phyloP scores from a whole-genome alignment of 208 protist genomes.

The Trypanosoma mega region DNA sequence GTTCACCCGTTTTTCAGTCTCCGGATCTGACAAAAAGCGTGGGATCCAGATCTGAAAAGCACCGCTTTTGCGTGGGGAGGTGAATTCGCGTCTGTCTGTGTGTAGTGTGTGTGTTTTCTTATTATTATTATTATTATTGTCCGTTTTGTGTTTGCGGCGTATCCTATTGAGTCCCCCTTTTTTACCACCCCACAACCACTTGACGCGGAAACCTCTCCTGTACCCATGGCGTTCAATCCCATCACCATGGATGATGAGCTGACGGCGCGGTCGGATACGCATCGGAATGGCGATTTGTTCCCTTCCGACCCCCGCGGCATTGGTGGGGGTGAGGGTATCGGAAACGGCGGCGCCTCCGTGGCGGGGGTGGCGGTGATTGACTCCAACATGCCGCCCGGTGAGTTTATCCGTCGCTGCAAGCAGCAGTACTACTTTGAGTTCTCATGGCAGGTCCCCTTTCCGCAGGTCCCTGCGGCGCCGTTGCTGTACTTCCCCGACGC shows the following conservation, averaged over 20 bases:
- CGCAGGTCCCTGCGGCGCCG: constrained; percentile 45
- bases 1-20: too few species aligned
- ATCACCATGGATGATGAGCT: constrained; percentile 65
- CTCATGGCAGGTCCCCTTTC: constrained; percentile 61
- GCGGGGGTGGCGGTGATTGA: constrained; percentile 17
- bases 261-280: not conserved
- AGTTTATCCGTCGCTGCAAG: constrained; percentile 53
- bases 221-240: constrained; percentile 60
- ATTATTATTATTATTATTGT: too few species aligned
- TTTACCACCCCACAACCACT: not conserved
- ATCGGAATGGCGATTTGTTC: constrained; percentile 4
- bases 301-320: too few species aligned
- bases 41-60: too few species aligned
- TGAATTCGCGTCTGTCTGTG: too few species aligned
- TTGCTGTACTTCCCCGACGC: constrained; percentile 65
- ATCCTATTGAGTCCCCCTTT: too few species aligned
- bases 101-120: too few species aligned
- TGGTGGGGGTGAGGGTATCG: constrained; percentile 17
- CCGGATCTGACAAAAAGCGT: too few species aligned
- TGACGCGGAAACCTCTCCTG: not conserved
- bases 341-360: constrained; percentile 9
- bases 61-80: too few species aligned
- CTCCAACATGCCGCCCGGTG: constrained; percentile 23
- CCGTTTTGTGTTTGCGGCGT: too few species aligned
- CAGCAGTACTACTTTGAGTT: constrained; percentile 70